Conservation (phyloP, 768 basidiomycete genomes). For the Mycena epipterygia region DNA sequence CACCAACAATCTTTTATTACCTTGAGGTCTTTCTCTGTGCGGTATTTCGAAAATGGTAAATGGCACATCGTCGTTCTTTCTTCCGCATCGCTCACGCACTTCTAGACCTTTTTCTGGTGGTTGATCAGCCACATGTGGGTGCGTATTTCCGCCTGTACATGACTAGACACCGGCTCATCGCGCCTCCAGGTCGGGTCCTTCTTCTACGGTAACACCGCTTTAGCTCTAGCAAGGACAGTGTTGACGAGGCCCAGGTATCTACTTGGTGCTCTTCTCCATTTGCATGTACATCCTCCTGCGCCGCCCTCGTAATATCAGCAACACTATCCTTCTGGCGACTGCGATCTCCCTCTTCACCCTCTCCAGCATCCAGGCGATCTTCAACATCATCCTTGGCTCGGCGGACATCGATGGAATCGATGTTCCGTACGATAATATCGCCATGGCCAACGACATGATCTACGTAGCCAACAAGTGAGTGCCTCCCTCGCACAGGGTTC, state of each 20-base stretch:
- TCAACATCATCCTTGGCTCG: constrained; percentile 46
- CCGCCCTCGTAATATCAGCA: constrained; percentile 36
- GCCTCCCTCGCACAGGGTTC: background rate
- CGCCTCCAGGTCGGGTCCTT: constrained; percentile 7
- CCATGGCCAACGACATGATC: constrained; percentile 44
- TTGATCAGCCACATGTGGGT: constrained; percentile 11
- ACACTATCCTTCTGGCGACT: constrained; percentile 42
- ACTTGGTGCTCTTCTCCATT: constrained; percentile 45
- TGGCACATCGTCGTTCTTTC: background rate
- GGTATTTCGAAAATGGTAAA: constrained; percentile 9
- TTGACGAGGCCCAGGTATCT: constrained; percentile 35
- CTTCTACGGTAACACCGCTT: constrained; percentile 7
- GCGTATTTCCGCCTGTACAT: background rate
- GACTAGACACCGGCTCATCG: background rate
- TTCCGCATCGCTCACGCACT: background rate
- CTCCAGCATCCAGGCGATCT: constrained; percentile 44
- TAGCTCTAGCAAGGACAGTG: background rate
- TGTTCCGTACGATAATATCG: constrained; percentile 43
- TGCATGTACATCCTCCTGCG: constrained; percentile 46
- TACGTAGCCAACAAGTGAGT: constrained; percentile 51
- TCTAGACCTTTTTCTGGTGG: constrained; percentile 12
- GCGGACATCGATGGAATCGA: constrained; percentile 41
- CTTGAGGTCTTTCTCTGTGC: background rate
- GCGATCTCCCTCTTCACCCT: constrained; percentile 45
- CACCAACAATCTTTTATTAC: background rate